Evolutionary conservation across 768 basidiomycete genomes (phyloP).

Genomic region (Xanthoconium purpureum): DNA sequence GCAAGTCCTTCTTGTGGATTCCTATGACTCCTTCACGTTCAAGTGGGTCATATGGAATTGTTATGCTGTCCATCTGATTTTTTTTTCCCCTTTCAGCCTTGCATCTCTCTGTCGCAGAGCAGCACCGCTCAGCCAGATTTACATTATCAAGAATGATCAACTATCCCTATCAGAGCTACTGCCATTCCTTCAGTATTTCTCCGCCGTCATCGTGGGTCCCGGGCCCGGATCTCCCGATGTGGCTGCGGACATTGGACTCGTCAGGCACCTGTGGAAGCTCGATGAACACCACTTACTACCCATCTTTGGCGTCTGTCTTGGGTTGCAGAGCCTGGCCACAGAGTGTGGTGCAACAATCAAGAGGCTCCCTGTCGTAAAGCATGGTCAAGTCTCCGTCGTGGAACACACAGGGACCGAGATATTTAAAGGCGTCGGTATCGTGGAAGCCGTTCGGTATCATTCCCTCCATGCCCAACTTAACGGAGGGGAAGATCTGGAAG

Average conservation of each 20-base stretch:
- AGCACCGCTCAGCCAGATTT: conserved; percentile 57
- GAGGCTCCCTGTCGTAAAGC: conserved; percentile 67
- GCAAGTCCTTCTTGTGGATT: conserved; percentile 70
- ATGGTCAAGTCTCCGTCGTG: conserved; percentile 69
- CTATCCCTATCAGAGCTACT: conserved; percentile 48
- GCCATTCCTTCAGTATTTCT: conserved; percentile 56
- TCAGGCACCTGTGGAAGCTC: conserved; percentile 69
- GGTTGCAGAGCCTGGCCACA: conserved; percentile 71
- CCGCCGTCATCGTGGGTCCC: conserved; percentile 71
- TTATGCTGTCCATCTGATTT: not conserved
- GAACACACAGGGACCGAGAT: conserved; percentile 56
- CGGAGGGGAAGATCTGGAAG: conserved; percentile 49
- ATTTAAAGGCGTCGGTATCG: conserved; percentile 53
- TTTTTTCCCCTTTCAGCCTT: conserved; percentile 43
- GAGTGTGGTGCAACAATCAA: conserved; percentile 62
- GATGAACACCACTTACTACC: conserved; percentile 52
- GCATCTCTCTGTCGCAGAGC: conserved; percentile 65
- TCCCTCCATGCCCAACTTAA: conserved; percentile 64
- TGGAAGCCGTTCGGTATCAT: conserved; percentile 74
- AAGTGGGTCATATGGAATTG: conserved; percentile 51
- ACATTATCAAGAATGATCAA: conserved; percentile 74
- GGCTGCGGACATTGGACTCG: conserved; percentile 60
- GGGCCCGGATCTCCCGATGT: conserved; percentile 77
- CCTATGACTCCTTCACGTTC: conserved; percentile 86
- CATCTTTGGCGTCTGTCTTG: conserved; percentile 81